Evolutionary conservation across 441 rosid genomes (phyloP).

Genomic region (Biscutella laevigata): DNA sequence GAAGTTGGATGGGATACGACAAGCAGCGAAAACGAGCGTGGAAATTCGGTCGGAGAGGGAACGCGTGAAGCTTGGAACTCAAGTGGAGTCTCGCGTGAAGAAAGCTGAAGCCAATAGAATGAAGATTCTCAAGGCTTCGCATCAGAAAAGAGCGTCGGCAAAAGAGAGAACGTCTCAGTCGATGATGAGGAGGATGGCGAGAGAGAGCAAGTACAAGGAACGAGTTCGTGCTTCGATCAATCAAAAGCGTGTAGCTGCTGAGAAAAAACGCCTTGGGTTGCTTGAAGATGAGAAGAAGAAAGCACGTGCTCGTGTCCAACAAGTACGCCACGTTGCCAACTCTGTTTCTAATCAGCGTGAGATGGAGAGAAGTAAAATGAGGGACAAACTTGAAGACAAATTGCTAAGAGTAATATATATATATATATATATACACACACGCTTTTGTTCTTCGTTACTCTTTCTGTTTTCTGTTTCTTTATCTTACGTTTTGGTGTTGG

Average conservation of each 20-base stretch:
- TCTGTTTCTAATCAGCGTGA: slow-evolving; percentile 75
- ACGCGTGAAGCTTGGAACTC: slow-evolving; percentile 74
- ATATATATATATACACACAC: slow-evolving; percentile 4
- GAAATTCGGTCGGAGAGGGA: slow-evolving; percentile 71
- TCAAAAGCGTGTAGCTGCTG: slow-evolving; percentile 90
- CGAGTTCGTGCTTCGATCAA: slow-evolving; percentile 68
- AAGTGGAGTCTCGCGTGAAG: slow-evolving; percentile 71
- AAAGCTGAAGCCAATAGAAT: slow-evolving; percentile 87
- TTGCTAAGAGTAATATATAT: slow-evolving; percentile 54
- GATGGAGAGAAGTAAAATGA: slow-evolving; percentile 75
- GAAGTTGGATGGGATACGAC: slow-evolving; percentile 78
- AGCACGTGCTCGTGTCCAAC: slow-evolving; percentile 69
- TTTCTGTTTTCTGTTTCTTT: background rate
- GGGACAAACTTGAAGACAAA: slow-evolving; percentile 75
- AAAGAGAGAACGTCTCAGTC: slow-evolving; percentile 88
- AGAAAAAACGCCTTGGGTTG: slow-evolving; percentile 70
- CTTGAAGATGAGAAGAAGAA: slow-evolving; percentile 87
- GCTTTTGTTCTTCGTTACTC: background rate
- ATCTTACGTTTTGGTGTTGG: slow-evolving; percentile 14
- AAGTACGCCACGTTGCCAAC: slow-evolving; percentile 65
- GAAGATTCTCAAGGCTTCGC: slow-evolving; percentile 74
- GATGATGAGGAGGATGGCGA: slow-evolving; percentile 60
- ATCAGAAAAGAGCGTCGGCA: slow-evolving; percentile 59
- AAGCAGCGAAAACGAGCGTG: slow-evolving; percentile 81
- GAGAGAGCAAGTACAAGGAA: slow-evolving; percentile 90